Base-by-base conservation (phyloP, 768 basidiomycete species). In the Clathrus columnatus region DNA sequence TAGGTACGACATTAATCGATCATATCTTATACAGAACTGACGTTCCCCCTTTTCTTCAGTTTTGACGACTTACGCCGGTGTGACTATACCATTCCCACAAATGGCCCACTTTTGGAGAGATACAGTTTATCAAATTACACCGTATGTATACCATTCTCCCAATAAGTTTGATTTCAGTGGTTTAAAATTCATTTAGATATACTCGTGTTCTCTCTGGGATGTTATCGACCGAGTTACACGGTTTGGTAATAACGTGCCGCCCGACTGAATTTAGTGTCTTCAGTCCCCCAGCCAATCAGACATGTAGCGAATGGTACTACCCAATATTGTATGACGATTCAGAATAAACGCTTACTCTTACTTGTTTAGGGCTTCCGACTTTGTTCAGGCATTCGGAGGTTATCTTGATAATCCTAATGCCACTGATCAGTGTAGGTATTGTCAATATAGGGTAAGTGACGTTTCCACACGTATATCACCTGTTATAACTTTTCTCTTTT, bases 51-150 rank as follows among this genome's bases (percentile, higher is more conserved):
- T 5, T 26, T 16, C 41, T 6, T 1, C 7, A 55, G 71, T 85
- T 36, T 77, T 90, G 50, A 69, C 78, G 4, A 76, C 82, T 16
- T 91, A 91, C 78, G 88, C 86, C 61, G 90, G 90, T 64, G 86
- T 90, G 16, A 84, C 85, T 1, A 80, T 90, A 53, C 87, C 86
- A 0, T 84, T 77, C 56, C 78, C 82, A 0, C 75, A 74, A 4
- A 68, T 90, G 66, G 74, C 75, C 8, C 64, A 66, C 26, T 89
- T 88, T 74, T 89, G 85, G 85, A 72, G 78, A 59, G 74, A 73
- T n/a, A 91, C 88, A 87, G 67, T 91, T 16, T 91, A 91, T 67
- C 74, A 82, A 58, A 69, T 86, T 7, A 72, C 73, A 45, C 88
- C 89, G 0, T 87, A 82, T 67, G 51, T 23, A 5, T n/a, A 32